phyloP scores from a whole-genome alignment of 2,329 filamentous ascomycete genomes.

The Phyllachora maydis region DNA sequence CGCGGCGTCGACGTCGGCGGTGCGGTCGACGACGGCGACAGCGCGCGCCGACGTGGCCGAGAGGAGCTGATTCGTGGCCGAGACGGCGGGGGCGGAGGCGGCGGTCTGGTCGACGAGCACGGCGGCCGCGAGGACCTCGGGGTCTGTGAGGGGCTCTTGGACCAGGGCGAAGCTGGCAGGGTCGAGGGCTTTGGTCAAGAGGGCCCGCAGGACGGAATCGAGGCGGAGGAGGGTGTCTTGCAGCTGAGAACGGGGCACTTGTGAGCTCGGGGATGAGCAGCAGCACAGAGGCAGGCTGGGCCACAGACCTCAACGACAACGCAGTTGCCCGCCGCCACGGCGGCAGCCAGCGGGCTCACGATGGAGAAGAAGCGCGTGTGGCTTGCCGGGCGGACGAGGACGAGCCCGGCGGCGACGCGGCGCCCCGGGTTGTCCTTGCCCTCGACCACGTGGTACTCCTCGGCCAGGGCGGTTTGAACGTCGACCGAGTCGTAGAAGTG shows the following conservation, averaged over 20 bases:
- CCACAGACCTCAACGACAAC: slow-evolving; percentile 11
- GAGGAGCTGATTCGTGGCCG: too few relatives aligned
- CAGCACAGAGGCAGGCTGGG: neutral
- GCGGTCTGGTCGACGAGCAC: slow-evolving; percentile 10
- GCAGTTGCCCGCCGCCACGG: slow-evolving; percentile 15
- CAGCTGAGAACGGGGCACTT: slow-evolving; percentile 4
- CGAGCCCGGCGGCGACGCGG: slow-evolving; percentile 8
- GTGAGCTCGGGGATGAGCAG: too few relatives aligned
- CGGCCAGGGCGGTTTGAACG: slow-evolving; percentile 7
- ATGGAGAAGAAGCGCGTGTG: slow-evolving; percentile 12
- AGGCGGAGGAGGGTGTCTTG: slow-evolving; percentile 6
- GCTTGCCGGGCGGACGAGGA: slow-evolving; percentile 11
- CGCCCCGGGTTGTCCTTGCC: slow-evolving; percentile 7
- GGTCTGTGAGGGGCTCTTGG: slow-evolving; percentile 5
- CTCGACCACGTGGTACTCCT: slow-evolving; percentile 11
- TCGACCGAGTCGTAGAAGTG: slow-evolving; percentile 10
- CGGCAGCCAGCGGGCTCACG: slow-evolving; percentile 11
- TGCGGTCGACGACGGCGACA: slow-evolving; percentile 39
- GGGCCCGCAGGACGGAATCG: slow-evolving; percentile 6
- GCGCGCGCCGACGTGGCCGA: slow-evolving; percentile 9
- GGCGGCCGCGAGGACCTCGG: slow-evolving; percentile 4
- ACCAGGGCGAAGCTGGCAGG: slow-evolving; percentile 8
- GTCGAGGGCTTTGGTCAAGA: slow-evolving; percentile 8
- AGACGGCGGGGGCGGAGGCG: neutral
- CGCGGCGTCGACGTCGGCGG: slow-evolving; percentile 28